Evolutionary conservation across 2,329 filamentous ascomycete species (phyloP).

Genomic region (Phyllosticta citriasiana): DNA sequence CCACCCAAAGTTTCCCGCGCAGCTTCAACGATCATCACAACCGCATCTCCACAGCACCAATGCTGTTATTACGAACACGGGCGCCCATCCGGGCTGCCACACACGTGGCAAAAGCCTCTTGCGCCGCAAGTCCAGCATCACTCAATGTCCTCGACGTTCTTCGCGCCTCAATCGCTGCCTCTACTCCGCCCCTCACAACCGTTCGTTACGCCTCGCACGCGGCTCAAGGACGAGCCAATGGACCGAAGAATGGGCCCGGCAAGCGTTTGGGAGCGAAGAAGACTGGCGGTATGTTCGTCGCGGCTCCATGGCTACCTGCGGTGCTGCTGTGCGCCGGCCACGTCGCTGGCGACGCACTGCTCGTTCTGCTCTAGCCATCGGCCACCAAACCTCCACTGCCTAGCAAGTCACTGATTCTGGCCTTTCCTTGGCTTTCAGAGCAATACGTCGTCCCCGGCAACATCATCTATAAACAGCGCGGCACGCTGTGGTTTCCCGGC

Average conservation of each 20-base stretch:
- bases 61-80: slow-evolving; percentile 31
- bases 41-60: slow-evolving; percentile 9
- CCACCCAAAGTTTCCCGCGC: slow-evolving; percentile 7
- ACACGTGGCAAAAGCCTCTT: slow-evolving; percentile 19
- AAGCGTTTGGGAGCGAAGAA: slow-evolving; percentile 95
- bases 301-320: background rate
- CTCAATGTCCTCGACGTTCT: slow-evolving; percentile 21
- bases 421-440: slow-evolving; percentile 41
- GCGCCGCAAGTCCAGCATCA: slow-evolving; percentile 18
- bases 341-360: background rate
- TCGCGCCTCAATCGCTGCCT: slow-evolving; percentile 7
- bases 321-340: background rate
- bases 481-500: slow-evolving; percentile 87
- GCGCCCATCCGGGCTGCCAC: slow-evolving; percentile 24
- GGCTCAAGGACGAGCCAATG: slow-evolving; percentile 58
- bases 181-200: slow-evolving; percentile 33
- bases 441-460: slow-evolving; percentile 92
- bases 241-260: slow-evolving; percentile 58
- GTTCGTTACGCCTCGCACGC: slow-evolving; percentile 55
- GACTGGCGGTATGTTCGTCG: slow-evolving; percentile 56
- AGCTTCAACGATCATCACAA: background rate
- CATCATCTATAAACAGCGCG: slow-evolving; percentile 95
- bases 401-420: background rate
- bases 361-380: background rate
- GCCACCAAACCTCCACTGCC: background rate